phyloP scores from a whole-genome alignment of 495 filamentous ascomycete species.

The Darksidea phi region DNA sequence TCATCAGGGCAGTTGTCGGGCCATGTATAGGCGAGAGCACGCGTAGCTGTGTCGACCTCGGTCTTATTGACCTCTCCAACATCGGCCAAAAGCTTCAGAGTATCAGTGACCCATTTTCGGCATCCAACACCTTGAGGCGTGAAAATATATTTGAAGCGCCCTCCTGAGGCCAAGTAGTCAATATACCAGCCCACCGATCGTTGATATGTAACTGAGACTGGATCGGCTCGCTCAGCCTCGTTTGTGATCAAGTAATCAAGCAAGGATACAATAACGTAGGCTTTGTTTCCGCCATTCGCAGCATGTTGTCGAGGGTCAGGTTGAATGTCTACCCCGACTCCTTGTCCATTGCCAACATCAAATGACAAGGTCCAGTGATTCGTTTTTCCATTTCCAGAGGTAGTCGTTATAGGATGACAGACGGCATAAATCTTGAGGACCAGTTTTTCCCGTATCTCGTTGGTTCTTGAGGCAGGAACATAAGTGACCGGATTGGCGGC shows the following conservation, averaged over 20 bases:
- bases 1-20: slow-evolving; percentile 3
- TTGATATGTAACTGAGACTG: slow-evolving; percentile 7
- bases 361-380: too few relatives aligned
- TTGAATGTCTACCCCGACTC: too few relatives aligned
- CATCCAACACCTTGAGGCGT: slow-evolving; percentile 4
- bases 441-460: slow-evolving; percentile 1
- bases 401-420: too few relatives aligned
- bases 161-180: slow-evolving; percentile 6
- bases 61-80: slow-evolving; percentile 3
- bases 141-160: slow-evolving; percentile 5
- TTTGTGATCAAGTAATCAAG: background rate
- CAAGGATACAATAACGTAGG: too few relatives aligned
- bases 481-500: slow-evolving; percentile 2
- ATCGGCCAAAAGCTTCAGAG: slow-evolving; percentile 5
- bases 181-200: slow-evolving; percentile 2
- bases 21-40: slow-evolving; percentile 5
- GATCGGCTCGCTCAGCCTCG: background rate
- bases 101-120: slow-evolving; percentile 3
- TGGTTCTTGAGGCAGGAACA: slow-evolving; percentile 1
- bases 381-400: too few relatives aligned
- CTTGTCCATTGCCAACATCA: too few relatives aligned
- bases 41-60: slow-evolving; percentile 3
- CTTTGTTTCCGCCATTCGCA: too few relatives aligned
- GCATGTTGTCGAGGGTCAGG: too few relatives aligned
- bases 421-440: background rate